These are phyloP conservation scores for Apiotrichum sp. DNA, from an alignment of 1,284 basidiomycete genomes.

Conservation along the genomic window DNA sequence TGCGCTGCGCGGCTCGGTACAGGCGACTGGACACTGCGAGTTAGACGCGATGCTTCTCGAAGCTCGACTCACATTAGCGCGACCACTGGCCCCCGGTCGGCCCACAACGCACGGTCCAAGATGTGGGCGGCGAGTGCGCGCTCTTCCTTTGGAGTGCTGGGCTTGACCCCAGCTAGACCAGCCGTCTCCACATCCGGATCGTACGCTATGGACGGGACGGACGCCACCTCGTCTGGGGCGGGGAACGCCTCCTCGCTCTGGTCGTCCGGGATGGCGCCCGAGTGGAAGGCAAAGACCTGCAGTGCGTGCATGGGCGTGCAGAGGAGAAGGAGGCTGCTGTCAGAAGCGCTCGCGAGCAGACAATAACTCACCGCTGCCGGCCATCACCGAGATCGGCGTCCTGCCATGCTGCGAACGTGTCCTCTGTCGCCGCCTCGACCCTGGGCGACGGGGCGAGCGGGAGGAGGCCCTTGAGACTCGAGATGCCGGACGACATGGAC, in stretches of 20 bases:
- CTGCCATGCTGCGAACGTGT: conserved; percentile 24
- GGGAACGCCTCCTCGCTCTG: conserved; percentile 30
- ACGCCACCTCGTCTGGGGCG: conserved; percentile 33
- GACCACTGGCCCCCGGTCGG: conserved; percentile 12
- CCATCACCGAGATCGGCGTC: conserved; percentile 30
- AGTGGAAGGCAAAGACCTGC: conserved; percentile 27
- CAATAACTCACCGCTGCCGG: conserved; percentile 1
- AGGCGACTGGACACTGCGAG: background rate
- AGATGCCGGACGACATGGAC: conserved; percentile 13
- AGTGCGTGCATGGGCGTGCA: conserved; percentile 21
- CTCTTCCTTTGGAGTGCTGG: background rate
- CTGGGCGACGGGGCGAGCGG: conserved; percentile 6
- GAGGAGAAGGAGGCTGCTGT: conserved; percentile 23
- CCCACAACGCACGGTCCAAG: conserved; percentile 8
- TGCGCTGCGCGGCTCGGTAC: background rate
- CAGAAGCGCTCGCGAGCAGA: background rate
- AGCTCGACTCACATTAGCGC: conserved; percentile 21
- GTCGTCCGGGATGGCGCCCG: conserved; percentile 26
- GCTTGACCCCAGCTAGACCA: background rate
- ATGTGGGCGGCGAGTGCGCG: conserved; percentile 12
- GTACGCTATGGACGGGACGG: conserved; percentile 24
- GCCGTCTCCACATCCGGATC: conserved; percentile 7
- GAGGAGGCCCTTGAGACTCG: conserved; percentile 24
- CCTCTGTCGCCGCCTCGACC: background rate
- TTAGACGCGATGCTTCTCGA: background rate